These are phyloP conservation scores for Oryza meridionalis DNA, from an alignment of 176 grass and related monocot species.

Conservation along the genomic window DNA sequence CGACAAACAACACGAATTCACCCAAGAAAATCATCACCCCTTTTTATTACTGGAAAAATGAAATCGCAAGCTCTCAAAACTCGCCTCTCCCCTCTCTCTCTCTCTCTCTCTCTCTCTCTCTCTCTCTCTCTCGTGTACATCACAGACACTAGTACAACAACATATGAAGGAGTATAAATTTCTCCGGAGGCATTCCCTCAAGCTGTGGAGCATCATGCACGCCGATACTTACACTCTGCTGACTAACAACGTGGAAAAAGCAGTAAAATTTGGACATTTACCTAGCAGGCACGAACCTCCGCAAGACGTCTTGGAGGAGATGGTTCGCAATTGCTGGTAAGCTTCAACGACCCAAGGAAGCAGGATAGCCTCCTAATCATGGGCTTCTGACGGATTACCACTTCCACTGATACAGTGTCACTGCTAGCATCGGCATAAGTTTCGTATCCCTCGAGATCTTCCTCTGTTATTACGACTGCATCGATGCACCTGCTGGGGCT, in stretches of 20 bases:
- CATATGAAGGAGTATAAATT: neutral
- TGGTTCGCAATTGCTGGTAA: conserved; percentile 46
- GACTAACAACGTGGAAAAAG: conserved; percentile 24
- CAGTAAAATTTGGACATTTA: neutral
- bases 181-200: conserved; percentile 1
- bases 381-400: conserved; percentile 44
- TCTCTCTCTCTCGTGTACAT: neutral
- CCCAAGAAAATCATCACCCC: neutral
- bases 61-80: neutral
- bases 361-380: conserved; percentile 69
- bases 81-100: neutral
- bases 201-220: conserved; percentile 23
- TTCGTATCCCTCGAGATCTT: conserved; percentile 75
- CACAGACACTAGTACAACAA: neutral
- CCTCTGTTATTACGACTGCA: conserved; percentile 63
- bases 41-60: conserved; percentile 18
- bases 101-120: neutral
- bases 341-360: conserved; percentile 66
- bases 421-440: conserved; percentile 33
- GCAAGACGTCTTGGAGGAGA: conserved; percentile 36
- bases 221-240: conserved; percentile 36
- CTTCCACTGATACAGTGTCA: neutral
- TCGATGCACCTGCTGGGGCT: conserved; percentile 50
- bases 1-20: neutral
- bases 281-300: conserved; percentile 65